These are phyloP conservation scores for Macrolepiota albuminosa DNA, from an alignment of 768 basidiomycete genomes.

Conservation along the genomic window DNA sequence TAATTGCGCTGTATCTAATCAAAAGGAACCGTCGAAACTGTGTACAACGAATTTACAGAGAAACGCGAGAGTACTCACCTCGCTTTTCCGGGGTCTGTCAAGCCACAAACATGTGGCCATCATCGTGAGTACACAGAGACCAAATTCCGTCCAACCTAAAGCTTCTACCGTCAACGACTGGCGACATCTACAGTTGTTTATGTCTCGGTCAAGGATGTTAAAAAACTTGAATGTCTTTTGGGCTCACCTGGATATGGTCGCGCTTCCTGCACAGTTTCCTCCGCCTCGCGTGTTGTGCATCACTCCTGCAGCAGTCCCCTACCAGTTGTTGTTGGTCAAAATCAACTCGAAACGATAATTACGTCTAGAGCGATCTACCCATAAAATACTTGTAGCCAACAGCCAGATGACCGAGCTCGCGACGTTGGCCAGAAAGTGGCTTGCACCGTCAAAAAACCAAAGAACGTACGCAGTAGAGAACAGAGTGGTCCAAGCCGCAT, in stretches of 20 bases:
- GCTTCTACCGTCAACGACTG: conserved; percentile 71
- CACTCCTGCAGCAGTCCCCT: conserved; percentile 67
- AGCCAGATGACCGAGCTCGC: conserved; percentile 79
- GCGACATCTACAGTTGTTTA: conserved; percentile 45
- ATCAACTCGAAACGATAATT: background rate
- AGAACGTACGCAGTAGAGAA: conserved; percentile 67
- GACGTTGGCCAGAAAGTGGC: conserved; percentile 67
- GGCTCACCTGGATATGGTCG: conserved; percentile 47
- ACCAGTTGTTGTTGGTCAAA: background rate
- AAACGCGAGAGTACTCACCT: conserved; percentile 17
- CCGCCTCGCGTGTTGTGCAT: conserved; percentile 63
- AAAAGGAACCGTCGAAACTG: background rate
- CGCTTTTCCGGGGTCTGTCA: conserved; percentile 14
- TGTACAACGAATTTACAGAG: background rate
- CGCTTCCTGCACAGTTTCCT: conserved; percentile 49
- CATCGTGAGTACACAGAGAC: conserved; percentile 52
- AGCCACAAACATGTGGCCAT: conserved; percentile 47
- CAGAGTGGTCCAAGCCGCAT: conserved; percentile 69
- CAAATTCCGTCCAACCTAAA: conserved; percentile 73
- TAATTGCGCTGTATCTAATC: background rate
- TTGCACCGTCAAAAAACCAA: conserved; percentile 63
- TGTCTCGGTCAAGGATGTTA: background rate
- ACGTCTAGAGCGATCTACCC: conserved; percentile 41
- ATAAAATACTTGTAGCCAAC: conserved; percentile 54
- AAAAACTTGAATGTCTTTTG: conserved; percentile 4